Base-by-base conservation (phyloP, 345 rosid genomes). In the Euphorbia tirucalli region DNA sequence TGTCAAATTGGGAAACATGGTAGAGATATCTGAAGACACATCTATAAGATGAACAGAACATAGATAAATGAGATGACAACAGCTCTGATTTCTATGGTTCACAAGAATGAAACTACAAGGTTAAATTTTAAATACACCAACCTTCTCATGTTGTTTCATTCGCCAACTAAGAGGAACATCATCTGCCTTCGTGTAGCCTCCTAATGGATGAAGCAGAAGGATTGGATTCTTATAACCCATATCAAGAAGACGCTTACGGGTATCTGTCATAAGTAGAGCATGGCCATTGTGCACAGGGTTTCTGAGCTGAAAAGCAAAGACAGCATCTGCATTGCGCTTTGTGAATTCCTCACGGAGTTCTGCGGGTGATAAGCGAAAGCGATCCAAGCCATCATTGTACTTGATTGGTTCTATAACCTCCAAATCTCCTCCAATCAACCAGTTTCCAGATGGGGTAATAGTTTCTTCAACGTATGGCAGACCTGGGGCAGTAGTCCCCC, bases 271-370 rank as follows among this genome's bases (percentile, higher is more conserved):
- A 72, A 95, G 83, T 37, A 95, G 80, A 56, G 99, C 99, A 64
- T 95, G 99, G 50, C 99, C 99, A 74, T 95, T 95, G 72, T 95
- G 99, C 22, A 95, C 99, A 19, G 99, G 99, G 77, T 95, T 95
- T 78, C 99, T 89, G 24, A 95, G 89, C 89, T 95, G 99, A 83
- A 95, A 95, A 73, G 99, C 99, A 81, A 95, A 95, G 19, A 95
- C 96, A 28, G 99, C 99, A 83, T 95, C 99, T 0, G 99, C 97
- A 25, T 88, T 84, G 75, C 99, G 91, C 84, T 72, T 89, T 14
- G 84, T 83, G 22, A 95, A 80, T 85, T 95, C 97, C 68, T 86
- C 74, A 4, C 96, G 90, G 52, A 95, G 91, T 71, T 89, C 82
- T 14, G 91, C 84, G 43, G 99, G 99, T 1, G 99, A 95, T 71